phyloP scores from a whole-genome alignment of 441 rosid species.

The Daphne laureola region DNA sequence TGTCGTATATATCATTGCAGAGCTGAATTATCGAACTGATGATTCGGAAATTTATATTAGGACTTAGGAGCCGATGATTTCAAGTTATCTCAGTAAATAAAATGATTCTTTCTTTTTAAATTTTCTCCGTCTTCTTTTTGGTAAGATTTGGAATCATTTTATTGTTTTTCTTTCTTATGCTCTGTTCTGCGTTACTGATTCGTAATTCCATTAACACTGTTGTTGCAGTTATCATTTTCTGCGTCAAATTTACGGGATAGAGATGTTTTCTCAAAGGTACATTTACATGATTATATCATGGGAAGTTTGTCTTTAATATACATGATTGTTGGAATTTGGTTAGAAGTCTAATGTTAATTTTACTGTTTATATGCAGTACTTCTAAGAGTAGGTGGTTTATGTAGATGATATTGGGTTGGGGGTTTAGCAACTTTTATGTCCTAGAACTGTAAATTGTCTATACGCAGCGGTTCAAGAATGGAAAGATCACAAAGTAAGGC shows the following conservation, averaged over 20 bases:
- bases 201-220: constrained; percentile 3
- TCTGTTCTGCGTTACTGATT: constrained; percentile 5
- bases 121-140: neutral
- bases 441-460: too few relatives aligned
- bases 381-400: too few relatives aligned
- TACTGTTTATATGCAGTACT: neutral
- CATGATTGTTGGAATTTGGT: neutral
- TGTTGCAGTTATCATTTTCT: constrained; percentile 79
- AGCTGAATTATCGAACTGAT: too few relatives aligned
- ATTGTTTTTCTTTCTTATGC: neutral
- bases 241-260: constrained; percentile 80
- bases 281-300: constrained; percentile 5
- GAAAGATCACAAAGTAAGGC: too few relatives aligned
- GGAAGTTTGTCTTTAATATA: neutral
- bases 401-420: too few relatives aligned
- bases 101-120: neutral
- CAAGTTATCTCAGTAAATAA: neutral
- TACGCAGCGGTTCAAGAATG: too few relatives aligned
- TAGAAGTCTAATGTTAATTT: neutral
- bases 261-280: constrained; percentile 80
- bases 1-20: too few relatives aligned
- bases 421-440: too few relatives aligned
- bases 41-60: neutral
- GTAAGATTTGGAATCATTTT: neutral
- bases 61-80: neutral